Conservation (phyloP, 345 rosid species). For the Pistacia integerrima region DNA sequence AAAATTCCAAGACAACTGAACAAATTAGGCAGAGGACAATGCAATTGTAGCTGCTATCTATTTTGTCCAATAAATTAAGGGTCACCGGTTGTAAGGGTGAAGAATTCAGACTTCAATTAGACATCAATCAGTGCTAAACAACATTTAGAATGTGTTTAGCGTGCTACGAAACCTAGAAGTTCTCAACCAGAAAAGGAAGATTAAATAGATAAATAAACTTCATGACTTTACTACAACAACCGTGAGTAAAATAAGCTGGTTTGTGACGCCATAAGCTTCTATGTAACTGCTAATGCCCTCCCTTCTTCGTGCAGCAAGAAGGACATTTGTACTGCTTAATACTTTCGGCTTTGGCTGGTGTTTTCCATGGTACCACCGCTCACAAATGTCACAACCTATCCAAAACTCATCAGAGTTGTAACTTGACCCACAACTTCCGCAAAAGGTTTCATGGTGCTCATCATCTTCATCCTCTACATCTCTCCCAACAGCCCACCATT, state of each 20-base stretch:
- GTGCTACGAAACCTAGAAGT: not conserved
- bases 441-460: conserved; percentile 76
- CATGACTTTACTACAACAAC: conserved; percentile 22
- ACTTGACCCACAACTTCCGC: conserved; percentile 86
- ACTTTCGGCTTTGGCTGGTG: conserved; percentile 79
- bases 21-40: not conserved
- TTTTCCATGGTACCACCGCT: conserved; percentile 93
- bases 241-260: not conserved
- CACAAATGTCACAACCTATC: conserved; percentile 88
- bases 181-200: not conserved
- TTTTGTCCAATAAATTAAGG: not conserved
- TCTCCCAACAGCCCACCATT: too few species aligned
- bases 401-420: conserved; percentile 81
- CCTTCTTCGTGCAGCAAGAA: conserved; percentile 73
- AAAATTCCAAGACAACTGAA: not conserved
- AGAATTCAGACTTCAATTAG: not conserved
- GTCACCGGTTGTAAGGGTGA: too few species aligned
- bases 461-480: conserved; percentile 82
- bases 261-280: not conserved
- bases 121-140: not conserved
- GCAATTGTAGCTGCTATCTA: not conserved
- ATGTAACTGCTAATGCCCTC: conserved; percentile 38
- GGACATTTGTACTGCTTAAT: conserved; percentile 92
- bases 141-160: not conserved
- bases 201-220: not conserved